phyloP scores from a whole-genome alignment of 2,329 filamentous ascomycete genomes.

The Amylocarpus encephaloides region DNA sequence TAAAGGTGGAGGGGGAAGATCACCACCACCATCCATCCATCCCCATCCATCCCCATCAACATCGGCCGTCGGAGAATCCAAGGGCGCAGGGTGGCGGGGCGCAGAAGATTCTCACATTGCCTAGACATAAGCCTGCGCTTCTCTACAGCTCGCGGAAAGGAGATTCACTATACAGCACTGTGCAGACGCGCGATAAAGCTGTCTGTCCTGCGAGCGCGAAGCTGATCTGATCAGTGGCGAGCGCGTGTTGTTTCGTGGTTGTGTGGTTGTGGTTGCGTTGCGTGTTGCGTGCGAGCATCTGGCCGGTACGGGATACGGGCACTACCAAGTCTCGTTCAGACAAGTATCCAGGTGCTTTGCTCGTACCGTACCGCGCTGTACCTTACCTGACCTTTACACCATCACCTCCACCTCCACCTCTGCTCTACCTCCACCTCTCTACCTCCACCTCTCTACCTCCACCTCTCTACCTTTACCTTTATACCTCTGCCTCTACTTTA shows the following conservation, averaged over 20 bases:
- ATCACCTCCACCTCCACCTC: too few relatives aligned
- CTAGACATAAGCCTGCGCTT: slow-evolving; percentile 22
- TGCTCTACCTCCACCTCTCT: too few relatives aligned
- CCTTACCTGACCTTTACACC: too few relatives aligned
- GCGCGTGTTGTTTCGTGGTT: not conserved
- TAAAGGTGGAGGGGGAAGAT: slow-evolving; percentile 1
- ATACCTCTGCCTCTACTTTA: too few relatives aligned
- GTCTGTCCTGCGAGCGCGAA: not conserved
- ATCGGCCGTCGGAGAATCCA: not conserved
- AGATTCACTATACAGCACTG: not conserved
- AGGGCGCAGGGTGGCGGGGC: not conserved
- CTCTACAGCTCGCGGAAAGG: slow-evolving; percentile 8
- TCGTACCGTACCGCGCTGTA: too few relatives aligned
- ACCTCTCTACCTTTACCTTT: too few relatives aligned
- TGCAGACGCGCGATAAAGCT: slow-evolving; percentile 6
- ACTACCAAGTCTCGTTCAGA: too few relatives aligned
- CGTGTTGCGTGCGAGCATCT: not conserved
- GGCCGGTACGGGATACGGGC: too few relatives aligned
- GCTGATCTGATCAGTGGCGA: not conserved
- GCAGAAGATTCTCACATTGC: slow-evolving; percentile 5
- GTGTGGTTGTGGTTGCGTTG: not conserved
- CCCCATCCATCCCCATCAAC: not conserved
- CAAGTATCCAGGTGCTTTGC: too few relatives aligned
- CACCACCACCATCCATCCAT: not conserved
- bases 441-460: too few relatives aligned